These are phyloP conservation scores for Hygrophorus russula DNA, from an alignment of 768 basidiomycete genomes.

Conservation along the genomic window DNA sequence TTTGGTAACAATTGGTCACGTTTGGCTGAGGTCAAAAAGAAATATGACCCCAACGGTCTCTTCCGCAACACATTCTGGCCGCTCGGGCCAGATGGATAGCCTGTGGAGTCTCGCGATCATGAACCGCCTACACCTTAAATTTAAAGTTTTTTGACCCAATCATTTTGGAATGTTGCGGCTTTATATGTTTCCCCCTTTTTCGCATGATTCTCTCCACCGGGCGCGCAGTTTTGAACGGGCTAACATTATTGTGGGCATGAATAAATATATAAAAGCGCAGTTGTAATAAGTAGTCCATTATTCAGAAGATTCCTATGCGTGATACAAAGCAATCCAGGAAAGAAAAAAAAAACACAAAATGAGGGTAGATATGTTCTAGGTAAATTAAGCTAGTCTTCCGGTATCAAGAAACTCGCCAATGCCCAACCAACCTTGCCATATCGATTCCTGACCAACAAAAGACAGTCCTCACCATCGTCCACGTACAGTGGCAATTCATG, in stretches of 20 bases:
- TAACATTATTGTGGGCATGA: neutral
- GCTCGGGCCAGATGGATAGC: conserved; percentile 41
- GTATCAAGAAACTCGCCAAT: conserved; percentile 70
- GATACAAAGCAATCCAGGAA: conserved; percentile 5
- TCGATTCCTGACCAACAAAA: conserved; percentile 57
- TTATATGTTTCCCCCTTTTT: no score
- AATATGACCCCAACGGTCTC: conserved; percentile 67
- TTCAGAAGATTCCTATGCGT: neutral
- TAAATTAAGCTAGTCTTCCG: conserved; percentile 25
- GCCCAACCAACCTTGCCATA: conserved; percentile 62
- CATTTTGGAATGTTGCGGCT: no score
- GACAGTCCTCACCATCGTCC: conserved; percentile 68
- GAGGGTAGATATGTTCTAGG: conserved; percentile 2
- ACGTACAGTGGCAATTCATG: conserved; percentile 65
- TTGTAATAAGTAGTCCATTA: no score
- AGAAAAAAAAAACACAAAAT: conserved; percentile 4
- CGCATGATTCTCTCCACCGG: no score
- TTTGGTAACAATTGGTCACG: conserved; percentile 70
- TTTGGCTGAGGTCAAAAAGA: conserved; percentile 57
- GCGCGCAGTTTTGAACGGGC: no score
- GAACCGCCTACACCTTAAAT: conserved; percentile 43
- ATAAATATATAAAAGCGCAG: neutral
- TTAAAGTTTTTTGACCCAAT: no score
- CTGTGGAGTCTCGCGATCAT: conserved; percentile 45
- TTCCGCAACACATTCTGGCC: conserved; percentile 82